Base-by-base conservation (phyloP, 768 basidiomycete genomes). In the Paxillus ammoniavirescens region DNA sequence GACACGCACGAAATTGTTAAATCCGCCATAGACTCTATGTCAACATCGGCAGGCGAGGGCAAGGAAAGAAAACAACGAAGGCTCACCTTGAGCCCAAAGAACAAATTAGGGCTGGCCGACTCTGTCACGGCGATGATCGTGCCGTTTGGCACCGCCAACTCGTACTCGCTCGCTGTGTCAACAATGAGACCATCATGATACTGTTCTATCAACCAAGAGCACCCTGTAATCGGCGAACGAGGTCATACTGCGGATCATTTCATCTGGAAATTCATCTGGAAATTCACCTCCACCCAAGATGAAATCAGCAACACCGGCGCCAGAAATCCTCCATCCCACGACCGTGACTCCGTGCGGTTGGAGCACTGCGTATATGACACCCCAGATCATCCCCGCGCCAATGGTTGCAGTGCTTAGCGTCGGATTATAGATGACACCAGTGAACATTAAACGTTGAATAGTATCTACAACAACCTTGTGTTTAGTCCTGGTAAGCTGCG, bases 181-280 rank as follows among this genome's bases (percentile, higher is more conserved):
- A 76, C 52, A 0, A 81, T 75, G 37, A 87, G 57, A 5, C 86
- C 86, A n/a, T n/a, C n/a, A n/a, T n/a, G n/a, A 59, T 77, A 72
- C 54, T 82, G 81, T 60, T 86, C 86, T 1, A 81, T 79, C 55
- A 76, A 73, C 80, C 79, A 87, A 10, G 86, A 86, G 59, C 83
- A 87, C 4, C 86, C 85, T 79, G 8, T 56, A 26, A 23, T 21
- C 13, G n/a, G 35, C 5, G 12, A 41, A 50, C 15, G 21, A 26
- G 3, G 14, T 38, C 37, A 38, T 5, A 15, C 6, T 38, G 8
- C 37, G 37, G 33, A n/a, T n/a, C n/a, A n/a, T n/a, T n/a, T n/a
- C n/a, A 31, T 18, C 18, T 12, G 33, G 31, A 33, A 33, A 9
- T 7, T 33, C 31, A 36, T 26, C 44, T 43, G 28, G 14, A 13